Conservation (phyloP, 2,329 filamentous ascomycete genomes). For the Emmonsiellopsis sp. region DNA sequence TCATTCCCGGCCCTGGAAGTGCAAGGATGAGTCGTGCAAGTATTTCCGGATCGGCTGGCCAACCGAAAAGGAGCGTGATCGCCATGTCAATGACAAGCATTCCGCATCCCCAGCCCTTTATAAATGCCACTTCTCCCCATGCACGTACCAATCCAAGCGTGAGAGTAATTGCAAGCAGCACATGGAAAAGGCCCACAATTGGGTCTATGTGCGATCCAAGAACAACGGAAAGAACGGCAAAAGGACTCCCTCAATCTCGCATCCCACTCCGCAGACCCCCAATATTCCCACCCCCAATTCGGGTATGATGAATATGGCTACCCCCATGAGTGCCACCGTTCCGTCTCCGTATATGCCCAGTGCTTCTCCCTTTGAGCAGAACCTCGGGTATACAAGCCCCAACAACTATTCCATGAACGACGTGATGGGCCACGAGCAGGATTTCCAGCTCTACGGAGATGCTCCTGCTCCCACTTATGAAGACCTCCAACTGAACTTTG, state of each 20-base stretch:
- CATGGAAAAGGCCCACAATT: slow-evolving; percentile 94
- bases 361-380: slow-evolving; percentile 17
- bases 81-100: slow-evolving; percentile 95
- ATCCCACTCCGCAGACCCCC: slow-evolving; percentile 49
- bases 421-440: slow-evolving; percentile 8
- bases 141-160: slow-evolving; percentile 89
- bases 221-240: slow-evolving; percentile 64
- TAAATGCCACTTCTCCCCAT: slow-evolving; percentile 72
- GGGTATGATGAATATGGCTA: slow-evolving; percentile 45
- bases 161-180: slow-evolving; percentile 97
- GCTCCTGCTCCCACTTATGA: slow-evolving; percentile 13
- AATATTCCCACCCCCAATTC: slow-evolving; percentile 55
- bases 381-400: slow-evolving; percentile 12
- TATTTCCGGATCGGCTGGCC: slow-evolving; percentile 88
- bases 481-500: slow-evolving; percentile 13
- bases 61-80: slow-evolving; percentile 93
- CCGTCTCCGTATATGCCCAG: slow-evolving; percentile 16
- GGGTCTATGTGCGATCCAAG: slow-evolving; percentile 86
- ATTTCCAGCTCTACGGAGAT: slow-evolving; percentile 20
- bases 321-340: slow-evolving; percentile 27
- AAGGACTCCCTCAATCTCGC: slow-evolving; percentile 34
- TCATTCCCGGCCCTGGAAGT: slow-evolving; percentile 94
- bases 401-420: background rate
- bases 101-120: slow-evolving; percentile 69
- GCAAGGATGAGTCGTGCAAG: slow-evolving; percentile 70